Percentiles rank a stretch among this genome's conserved stretches.
Conservation (phyloP, 2,329 filamentous ascomycete species). For the Fusarium coffeatum region DNA sequence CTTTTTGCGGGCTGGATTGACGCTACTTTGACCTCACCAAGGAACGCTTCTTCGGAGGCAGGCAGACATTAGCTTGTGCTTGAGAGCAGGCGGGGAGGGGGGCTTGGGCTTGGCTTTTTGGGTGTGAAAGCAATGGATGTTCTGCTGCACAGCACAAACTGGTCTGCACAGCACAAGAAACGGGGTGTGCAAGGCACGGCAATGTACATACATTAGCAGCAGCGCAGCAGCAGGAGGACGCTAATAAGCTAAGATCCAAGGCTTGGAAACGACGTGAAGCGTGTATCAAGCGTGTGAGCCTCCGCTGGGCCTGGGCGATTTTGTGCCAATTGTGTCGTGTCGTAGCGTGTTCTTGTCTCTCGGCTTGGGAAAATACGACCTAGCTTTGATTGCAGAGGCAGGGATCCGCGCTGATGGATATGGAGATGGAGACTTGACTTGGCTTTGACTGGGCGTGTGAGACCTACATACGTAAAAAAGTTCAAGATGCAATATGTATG, state of each 20-base stretch:
- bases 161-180: constrained; percentile 25
- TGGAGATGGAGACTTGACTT: constrained; percentile 17
- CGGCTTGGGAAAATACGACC: constrained; percentile 42
- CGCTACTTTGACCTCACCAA: constrained; percentile 38
- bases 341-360: constrained; percentile 47
- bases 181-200: constrained; percentile 40
- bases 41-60: constrained; percentile 39
- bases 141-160: constrained; percentile 22
- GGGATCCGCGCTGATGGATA: constrained; percentile 39
- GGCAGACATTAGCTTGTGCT: constrained; percentile 9
- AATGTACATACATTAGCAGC: background rate
- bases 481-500: constrained; percentile 10
- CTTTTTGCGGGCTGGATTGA: constrained; percentile 17
- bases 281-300: constrained; percentile 39
- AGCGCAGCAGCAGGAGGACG: background rate
- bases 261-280: constrained; percentile 40
- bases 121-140: constrained; percentile 27
- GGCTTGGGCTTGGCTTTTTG: constrained; percentile 9
- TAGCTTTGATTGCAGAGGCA: constrained; percentile 33
- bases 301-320: constrained; percentile 30
- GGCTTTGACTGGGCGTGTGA: constrained; percentile 34
- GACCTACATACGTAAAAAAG: constrained; percentile 19
- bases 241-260: constrained; percentile 9
- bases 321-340: constrained; percentile 48
- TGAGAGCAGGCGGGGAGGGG: constrained; percentile 24